Evolutionary conservation across 2,329 filamentous ascomycete genomes (phyloP).

Genomic region (Epicoccum sorghinum): DNA sequence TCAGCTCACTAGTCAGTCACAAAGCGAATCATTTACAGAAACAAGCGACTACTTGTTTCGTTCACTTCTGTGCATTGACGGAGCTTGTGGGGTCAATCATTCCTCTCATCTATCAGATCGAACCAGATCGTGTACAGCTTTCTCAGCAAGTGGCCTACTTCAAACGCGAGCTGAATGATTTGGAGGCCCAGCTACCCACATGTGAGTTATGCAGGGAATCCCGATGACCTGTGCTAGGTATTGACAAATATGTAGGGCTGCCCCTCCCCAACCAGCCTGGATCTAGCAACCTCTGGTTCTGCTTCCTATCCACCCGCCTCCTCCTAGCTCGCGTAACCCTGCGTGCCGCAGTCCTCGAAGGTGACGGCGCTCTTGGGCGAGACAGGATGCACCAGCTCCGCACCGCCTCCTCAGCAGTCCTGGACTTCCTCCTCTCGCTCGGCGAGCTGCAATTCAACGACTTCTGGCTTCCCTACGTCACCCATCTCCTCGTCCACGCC

Average conservation of each 20-base stretch:
- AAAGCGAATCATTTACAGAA: constrained; percentile 48
- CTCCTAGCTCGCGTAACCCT: constrained; percentile 48
- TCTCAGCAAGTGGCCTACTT: constrained; percentile 39
- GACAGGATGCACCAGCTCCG: constrained; percentile 54
- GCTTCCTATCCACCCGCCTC: constrained; percentile 48
- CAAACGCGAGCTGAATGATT: constrained; percentile 41
- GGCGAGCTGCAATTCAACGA: constrained; percentile 56
- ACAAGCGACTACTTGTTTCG: constrained; percentile 58
- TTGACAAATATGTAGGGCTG: constrained; percentile 22
- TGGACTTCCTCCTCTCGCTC: constrained; percentile 57
- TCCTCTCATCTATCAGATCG: constrained; percentile 47
- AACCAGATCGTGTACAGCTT: constrained; percentile 35
- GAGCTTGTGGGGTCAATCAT: constrained; percentile 50
- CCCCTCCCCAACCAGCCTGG: constrained; percentile 37
- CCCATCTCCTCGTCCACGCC: constrained; percentile 60
- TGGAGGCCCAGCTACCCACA: constrained; percentile 44
- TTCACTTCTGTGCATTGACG: constrained; percentile 59
- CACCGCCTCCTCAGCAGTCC: constrained; percentile 56
- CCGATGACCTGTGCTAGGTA: not conserved
- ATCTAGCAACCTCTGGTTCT: constrained; percentile 49
- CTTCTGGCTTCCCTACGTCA: constrained; percentile 59
- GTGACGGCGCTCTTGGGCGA: constrained; percentile 29
- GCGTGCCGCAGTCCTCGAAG: constrained; percentile 35
- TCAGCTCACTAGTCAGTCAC: constrained; percentile 48
- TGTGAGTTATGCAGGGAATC: constrained; percentile 8